Evolutionary conservation across 2,329 filamentous ascomycete species (phyloP), one percentile per base, ranked within the genome.

Genomic region (Arthrobotrys pseudoclavata): DNA sequence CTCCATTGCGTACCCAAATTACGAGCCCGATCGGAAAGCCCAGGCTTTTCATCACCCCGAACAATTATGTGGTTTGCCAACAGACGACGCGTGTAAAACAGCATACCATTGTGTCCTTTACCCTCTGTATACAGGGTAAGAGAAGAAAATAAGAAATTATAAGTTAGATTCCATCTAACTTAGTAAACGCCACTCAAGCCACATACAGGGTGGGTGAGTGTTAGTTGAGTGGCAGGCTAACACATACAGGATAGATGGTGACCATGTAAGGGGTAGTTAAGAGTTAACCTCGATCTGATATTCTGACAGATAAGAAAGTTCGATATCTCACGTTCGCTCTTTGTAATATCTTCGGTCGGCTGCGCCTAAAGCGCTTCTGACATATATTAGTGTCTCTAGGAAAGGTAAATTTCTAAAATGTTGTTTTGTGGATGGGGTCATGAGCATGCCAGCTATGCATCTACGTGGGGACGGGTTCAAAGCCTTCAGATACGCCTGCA

Each of bases 131-230:
- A 13, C 80, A 80, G 22, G 81, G 15, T 48, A 62, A 37, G 74
- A 82, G 34, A 70, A 31, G 1, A 55, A 18, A 69, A 63, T 10
- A 64, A 57, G 9, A 81, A 76, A 4, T 79, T 72, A 82, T 64
- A 10, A 80, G 79, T 29, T 82, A 82, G 0, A 57, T 80, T 1
- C 81, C 81, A 0, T n/a, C n/a, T n/a, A n/a, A n/a, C n/a, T n/a
- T n/a, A n/a, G n/a, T n/a, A n/a, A n/a, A n/a, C n/a, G n/a, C n/a
- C n/a, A n/a, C n/a, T n/a, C n/a, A n/a, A n/a, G n/a, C n/a, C n/a
- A n/a, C n/a, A n/a, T n/a, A n/a, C n/a, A n/a, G n/a, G n/a, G n/a
- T n/a, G n/a, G n/a, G n/a, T n/a, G n/a, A n/a, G n/a, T n/a, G n/a
- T n/a, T n/a, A n/a, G n/a, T n/a, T n/a, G n/a, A n/a, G n/a, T n/a